A percentile compares a stretch with the other conserved stretches of the same genome.
phyloP scores from a whole-genome alignment of 306 rosid species.

The Quercus cerris region DNA sequence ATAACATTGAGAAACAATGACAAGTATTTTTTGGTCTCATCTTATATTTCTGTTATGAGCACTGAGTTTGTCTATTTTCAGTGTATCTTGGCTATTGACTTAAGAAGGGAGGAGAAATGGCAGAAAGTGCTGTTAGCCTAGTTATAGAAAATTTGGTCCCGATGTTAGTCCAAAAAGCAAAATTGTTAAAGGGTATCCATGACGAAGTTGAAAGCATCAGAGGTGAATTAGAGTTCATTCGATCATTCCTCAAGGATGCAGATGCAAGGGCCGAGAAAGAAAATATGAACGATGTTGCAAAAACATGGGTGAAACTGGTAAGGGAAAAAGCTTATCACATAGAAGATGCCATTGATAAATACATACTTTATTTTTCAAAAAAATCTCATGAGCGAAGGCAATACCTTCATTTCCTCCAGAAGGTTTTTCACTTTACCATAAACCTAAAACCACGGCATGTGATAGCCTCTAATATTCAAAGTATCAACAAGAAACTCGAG shows the following conservation, averaged over 20 bases:
- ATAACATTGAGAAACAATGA: too few relatives aligned
- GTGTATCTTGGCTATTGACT: too few relatives aligned
- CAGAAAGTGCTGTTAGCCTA: not conserved
- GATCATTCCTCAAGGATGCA: not conserved
- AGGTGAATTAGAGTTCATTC: not conserved
- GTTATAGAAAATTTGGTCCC: not conserved
- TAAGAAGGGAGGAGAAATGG: not conserved
- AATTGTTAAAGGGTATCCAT: not conserved
- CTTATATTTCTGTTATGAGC: too few relatives aligned
- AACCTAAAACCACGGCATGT: too few relatives aligned
- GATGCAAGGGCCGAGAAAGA: not conserved
- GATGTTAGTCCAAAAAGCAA: not conserved
- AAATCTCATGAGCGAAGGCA: not conserved
- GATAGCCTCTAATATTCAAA: too few relatives aligned
- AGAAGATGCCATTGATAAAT: slow-evolving; percentile 1
- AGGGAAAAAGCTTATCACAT: not conserved
- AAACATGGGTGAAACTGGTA: not conserved
- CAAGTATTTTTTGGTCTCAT: too few relatives aligned
- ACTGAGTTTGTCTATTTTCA: too few relatives aligned
- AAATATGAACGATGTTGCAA: not conserved
- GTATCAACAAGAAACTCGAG: too few relatives aligned
- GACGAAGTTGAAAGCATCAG: not conserved
- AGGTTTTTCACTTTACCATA: too few relatives aligned
- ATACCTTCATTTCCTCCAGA: too few relatives aligned
- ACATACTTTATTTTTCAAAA: not conserved